phyloP scores from a whole-genome alignment of 1,284 basidiomycete species.

The Naganishia liquefaciens region DNA sequence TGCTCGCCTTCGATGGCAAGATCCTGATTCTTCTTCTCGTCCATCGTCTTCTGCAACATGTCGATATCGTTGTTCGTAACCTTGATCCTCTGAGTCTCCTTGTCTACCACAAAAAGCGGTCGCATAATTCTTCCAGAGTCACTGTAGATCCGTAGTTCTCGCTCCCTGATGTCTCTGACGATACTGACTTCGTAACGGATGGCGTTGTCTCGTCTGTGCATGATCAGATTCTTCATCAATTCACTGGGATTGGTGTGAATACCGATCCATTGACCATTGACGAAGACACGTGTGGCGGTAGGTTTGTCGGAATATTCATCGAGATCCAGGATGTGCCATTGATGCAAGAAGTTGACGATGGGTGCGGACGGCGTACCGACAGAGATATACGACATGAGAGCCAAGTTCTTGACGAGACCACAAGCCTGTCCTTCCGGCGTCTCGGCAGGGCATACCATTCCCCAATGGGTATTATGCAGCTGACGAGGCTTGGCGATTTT shows the following conservation, averaged over 20 bases:
- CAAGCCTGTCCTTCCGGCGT: constrained; percentile 99
- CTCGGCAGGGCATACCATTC: constrained; percentile 99
- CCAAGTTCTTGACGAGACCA: constrained; percentile 97
- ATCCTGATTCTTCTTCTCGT: constrained; percentile 50
- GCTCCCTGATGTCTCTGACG: constrained; percentile 94
- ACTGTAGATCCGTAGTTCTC: constrained; percentile 90
- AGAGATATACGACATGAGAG: constrained; percentile 96
- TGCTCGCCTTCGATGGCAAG: constrained; percentile 35
- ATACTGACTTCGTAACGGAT: constrained; percentile 95
- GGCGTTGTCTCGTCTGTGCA: constrained; percentile 89
- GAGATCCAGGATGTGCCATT: constrained; percentile 92
- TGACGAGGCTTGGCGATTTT: constrained; percentile 99
- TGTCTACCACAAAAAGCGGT: constrained; percentile 94
- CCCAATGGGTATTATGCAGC: constrained; percentile 99
- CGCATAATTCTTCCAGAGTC: constrained; percentile 96
- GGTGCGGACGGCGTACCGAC: constrained; percentile 95
- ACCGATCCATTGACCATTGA: constrained; percentile 99
- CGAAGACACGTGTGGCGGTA: constrained; percentile 93
- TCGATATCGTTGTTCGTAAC: constrained; percentile 83
- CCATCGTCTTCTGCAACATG: constrained; percentile 46
- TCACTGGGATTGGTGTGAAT: constrained; percentile 95
- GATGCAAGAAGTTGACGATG: constrained; percentile 97
- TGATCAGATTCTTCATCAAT: constrained; percentile 88
- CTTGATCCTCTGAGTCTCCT: constrained; percentile 70
- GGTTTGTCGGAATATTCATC: constrained; percentile 85